Evolutionary conservation across 169 alveolate species (phyloP).

Genomic region (Plasmodium adleri): DNA sequence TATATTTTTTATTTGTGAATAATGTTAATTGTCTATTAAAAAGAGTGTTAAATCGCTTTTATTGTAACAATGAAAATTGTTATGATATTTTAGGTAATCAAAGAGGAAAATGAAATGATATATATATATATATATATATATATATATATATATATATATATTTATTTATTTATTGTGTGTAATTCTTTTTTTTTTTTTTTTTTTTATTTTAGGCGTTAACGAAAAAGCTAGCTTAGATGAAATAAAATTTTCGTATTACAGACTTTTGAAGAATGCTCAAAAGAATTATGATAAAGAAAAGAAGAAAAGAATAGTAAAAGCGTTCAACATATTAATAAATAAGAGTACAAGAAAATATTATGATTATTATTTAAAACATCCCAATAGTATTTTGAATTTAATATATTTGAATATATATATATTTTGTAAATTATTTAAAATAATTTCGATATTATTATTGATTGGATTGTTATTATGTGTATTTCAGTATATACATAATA

Average conservation of each 20-base stretch:
- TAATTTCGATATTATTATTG: constrained; percentile 14
- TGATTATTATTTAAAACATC: constrained; percentile 63
- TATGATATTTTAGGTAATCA: constrained; percentile 44
- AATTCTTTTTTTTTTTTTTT: not conserved
- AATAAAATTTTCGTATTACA: constrained; percentile 17
- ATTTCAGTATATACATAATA: constrained; percentile 41
- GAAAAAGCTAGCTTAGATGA: constrained; percentile 17
- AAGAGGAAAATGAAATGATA: not conserved
- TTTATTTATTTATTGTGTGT: not conserved
- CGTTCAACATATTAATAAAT: constrained; percentile 35
- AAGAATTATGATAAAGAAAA: constrained; percentile 14
- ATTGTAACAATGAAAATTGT: constrained; percentile 56
- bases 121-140: not conserved
- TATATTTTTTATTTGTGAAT: constrained; percentile 27
- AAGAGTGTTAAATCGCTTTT: constrained; percentile 28
- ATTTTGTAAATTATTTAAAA: constrained; percentile 40
- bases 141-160: too few species aligned
- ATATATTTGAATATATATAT: constrained; percentile 18
- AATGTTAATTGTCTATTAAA: constrained; percentile 59
- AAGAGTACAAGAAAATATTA: constrained; percentile 45
- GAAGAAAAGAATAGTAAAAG: constrained; percentile 47
- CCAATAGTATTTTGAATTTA: constrained; percentile 57
- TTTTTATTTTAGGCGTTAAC: constrained; percentile 15
- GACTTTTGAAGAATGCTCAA: constrained; percentile 3
- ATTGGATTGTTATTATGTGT: constrained; percentile 16